Evolutionary conservation across 257 asterid species (phyloP), one percentile per base, ranked within the genome.

Genomic region (Ophiorrhiza pumila): DNA sequence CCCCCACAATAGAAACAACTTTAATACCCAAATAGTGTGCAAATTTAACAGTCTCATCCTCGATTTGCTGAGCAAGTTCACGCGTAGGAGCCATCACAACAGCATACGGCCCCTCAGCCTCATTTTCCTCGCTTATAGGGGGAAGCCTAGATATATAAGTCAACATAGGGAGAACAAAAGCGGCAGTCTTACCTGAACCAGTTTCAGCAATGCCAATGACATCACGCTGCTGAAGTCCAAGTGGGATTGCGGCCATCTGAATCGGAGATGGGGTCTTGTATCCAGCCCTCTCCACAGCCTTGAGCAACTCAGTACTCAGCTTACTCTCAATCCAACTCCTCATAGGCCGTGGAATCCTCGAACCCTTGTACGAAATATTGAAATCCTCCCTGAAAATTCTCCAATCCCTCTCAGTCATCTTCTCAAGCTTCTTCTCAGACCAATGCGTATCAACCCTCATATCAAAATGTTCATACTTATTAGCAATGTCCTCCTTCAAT

Each of bases 381-480:
- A 74, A 74, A 70, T 80, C 84, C 59, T 80, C 84, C 71, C 78
- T 72, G 60, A 80, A 80, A 59, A 80, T 80, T 47, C 84, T 71
- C 84, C 84, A 80, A 49, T 80, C 84, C 47, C 84, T 76, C 77
- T 80, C 84, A 45, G 78, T 68, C 84, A 80, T 80, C 46, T 80
- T 80, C 68, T 80, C 78, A 7, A 76, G 73, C 59, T 72, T 80
- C 76, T 76, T 80, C 35, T 80, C 78, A 3, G 80, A 59, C 84
- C 84, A 80, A n/a, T 80, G 84, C 13, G 78, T 50, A 62, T 80
- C 84, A 12, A 61, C 80, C 78, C 83, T 79, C 83, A 79, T 79
- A 65, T 79, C 83, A 15, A n/a, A n/a, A n/a, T n/a, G n/a, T n/a
- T 79, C 83, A 64, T 79, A 79, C 64, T 39, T 4, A 7, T 79